Conservation (phyloP, 2,329 filamentous ascomycete species). For the Cytospora paraplurivora region DNA sequence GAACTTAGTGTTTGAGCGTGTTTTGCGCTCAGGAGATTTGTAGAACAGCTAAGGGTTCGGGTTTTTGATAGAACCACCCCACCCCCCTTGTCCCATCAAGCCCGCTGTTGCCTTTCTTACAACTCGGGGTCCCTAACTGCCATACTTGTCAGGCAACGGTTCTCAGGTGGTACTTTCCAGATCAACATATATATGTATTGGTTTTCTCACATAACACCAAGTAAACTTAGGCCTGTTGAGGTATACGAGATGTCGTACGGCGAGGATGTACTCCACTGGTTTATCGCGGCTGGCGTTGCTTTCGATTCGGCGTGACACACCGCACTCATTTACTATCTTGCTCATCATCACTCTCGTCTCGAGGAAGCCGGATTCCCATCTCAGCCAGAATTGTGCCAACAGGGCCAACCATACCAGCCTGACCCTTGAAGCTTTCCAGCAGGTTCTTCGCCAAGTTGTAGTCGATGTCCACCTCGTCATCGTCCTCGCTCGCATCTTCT, state of each 20-base stretch:
- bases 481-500: constrained; percentile 54
- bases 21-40: not conserved
- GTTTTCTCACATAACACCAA: not conserved
- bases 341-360: constrained; percentile 67
- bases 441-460: constrained; percentile 89
- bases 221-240: not conserved
- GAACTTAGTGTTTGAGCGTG: not conserved
- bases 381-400: constrained; percentile 84
- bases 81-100: not conserved
- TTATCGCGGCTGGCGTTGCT: not conserved
- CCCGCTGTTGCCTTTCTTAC: not conserved
- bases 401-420: constrained; percentile 82
- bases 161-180: not conserved
- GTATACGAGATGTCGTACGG: not conserved
- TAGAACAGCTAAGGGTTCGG: not conserved
- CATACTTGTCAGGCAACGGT: not conserved
- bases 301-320: not conserved
- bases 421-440: constrained; percentile 88
- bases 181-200: not conserved
- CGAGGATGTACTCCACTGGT: not conserved
- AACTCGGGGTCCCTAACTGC: not conserved
- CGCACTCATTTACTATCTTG: constrained; percentile 30
- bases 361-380: constrained; percentile 80
- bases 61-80: not conserved
- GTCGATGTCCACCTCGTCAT: constrained; percentile 75